phyloP scores from a whole-genome alignment of 2,329 filamentous ascomycete genomes.

The Alternaria sp. region DNA sequence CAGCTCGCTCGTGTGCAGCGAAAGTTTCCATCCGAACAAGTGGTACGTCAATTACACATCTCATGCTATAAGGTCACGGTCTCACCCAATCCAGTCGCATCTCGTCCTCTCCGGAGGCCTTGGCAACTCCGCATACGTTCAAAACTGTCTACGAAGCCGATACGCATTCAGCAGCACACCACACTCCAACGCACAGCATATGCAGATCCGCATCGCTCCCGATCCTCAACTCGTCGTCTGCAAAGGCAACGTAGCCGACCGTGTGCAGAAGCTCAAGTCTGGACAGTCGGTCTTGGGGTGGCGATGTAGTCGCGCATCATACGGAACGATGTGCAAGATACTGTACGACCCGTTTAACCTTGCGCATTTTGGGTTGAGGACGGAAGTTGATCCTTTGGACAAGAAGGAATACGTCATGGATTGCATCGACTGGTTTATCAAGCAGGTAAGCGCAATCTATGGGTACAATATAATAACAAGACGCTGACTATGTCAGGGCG shows the following conservation, averaged over 20 bases:
- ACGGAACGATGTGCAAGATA: constrained; percentile 47
- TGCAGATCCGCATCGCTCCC: constrained; percentile 45
- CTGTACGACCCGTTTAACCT: constrained; percentile 41
- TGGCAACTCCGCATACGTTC: constrained; percentile 52
- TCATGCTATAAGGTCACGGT: neutral
- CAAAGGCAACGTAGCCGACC: constrained; percentile 56
- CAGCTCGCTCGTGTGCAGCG: constrained; percentile 36
- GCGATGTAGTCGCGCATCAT: constrained; percentile 45
- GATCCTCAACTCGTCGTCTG: constrained; percentile 64
- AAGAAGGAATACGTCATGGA: constrained; percentile 46
- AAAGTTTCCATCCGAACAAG: constrained; percentile 34
- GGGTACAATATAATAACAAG: too few relatives aligned
- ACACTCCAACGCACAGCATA: constrained; percentile 24
- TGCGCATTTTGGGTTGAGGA: constrained; percentile 27
- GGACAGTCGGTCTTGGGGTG: constrained; percentile 52
- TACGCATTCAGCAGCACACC: constrained; percentile 33
- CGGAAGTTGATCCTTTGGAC: constrained; percentile 37
- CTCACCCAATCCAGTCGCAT: constrained; percentile 23
- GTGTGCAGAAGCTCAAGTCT: constrained; percentile 55
- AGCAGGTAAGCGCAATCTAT: constrained; percentile 10
- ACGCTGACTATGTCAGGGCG: constrained; percentile 26
- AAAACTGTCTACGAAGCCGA: constrained; percentile 38
- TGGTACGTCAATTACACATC: constrained; percentile 20
- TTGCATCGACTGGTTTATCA: constrained; percentile 48
- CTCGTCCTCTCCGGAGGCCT: constrained; percentile 53